Evolutionary conservation across 2,329 filamentous ascomycete genomes (phyloP), one percentile per base, ranked within the genome.

Genomic region (Herpotrichia juniperi): DNA sequence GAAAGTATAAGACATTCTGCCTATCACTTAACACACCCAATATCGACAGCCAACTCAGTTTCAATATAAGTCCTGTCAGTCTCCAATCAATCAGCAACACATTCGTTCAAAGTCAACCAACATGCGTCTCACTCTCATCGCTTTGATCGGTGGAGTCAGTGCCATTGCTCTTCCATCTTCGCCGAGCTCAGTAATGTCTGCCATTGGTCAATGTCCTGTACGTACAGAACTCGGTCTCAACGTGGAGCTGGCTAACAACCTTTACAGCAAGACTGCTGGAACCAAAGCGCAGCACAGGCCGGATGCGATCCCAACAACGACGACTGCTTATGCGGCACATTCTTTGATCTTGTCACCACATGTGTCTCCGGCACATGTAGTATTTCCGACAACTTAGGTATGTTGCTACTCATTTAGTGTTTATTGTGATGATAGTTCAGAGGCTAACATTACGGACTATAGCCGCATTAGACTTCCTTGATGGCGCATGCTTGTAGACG

Each of bases 301-400:
- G 50, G 46, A 3, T 73, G 69, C 48, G 67, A 73, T 42, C 69
- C 69, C 3, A 67, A 70, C 21, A 39, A 66, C 51, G 67, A 73
- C 16, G 54, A 54, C 8, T 73, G 69, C 40, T 43, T 72, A 21
- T 73, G 69, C 43, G 69, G 68, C 7, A 48, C 55, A 4, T 73
- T 73, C 53, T 69, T 73, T 42, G 63, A 72, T 39, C 55, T 54
- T 8, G 68, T 72, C 21, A 68, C 68, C 7, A 32, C 48, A 8
- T 73, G 69, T 44, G 60, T 64, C 22, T 62, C 62, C 22, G 47
- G 57, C 25, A 61, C 64, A 28, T 72, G 69, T 53, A 63, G 51
- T 47, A 48, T 63, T 22, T 56, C 50, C n/a, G 69, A 72, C 8
- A 71, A 70, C 40, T 52, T 72, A 16, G 57, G 69, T 72, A 62